phyloP scores from a whole-genome alignment of 2,329 filamentous ascomycete species.

The Calonectria pteridis region DNA sequence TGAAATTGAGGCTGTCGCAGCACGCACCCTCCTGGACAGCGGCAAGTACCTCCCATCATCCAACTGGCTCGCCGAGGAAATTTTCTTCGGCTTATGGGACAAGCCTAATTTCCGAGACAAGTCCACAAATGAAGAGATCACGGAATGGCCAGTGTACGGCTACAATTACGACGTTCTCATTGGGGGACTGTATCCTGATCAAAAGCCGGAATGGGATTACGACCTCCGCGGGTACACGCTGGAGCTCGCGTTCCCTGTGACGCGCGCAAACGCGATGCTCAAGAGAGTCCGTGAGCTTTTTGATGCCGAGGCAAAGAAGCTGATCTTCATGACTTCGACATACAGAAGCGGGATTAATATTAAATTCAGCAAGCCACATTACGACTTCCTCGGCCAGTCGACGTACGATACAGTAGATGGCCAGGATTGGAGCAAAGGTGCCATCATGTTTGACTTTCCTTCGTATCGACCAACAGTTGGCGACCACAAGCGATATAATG shows the following conservation, averaged over 20 bases:
- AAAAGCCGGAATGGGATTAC: constrained; percentile 64
- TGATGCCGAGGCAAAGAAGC: constrained; percentile 58
- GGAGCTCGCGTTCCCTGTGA: constrained; percentile 65
- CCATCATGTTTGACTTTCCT: constrained; percentile 68
- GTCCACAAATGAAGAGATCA: constrained; percentile 57
- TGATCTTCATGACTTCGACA: constrained; percentile 62
- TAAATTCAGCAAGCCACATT: constrained; percentile 63
- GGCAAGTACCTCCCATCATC: constrained; percentile 61
- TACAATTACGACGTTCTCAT: constrained; percentile 68
- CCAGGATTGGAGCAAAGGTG: constrained; percentile 60
- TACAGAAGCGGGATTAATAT: constrained; percentile 66
- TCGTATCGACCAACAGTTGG: constrained; percentile 59
- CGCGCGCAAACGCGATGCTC: constrained; percentile 61
- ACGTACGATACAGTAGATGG: constrained; percentile 61
- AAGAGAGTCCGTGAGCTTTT: constrained; percentile 62
- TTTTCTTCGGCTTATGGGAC: constrained; percentile 63
- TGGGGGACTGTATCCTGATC: constrained; percentile 62
- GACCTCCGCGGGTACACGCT: constrained; percentile 61
- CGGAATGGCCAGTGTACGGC: constrained; percentile 63
- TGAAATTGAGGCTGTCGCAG: constrained; percentile 55
- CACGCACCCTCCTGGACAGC: constrained; percentile 57
- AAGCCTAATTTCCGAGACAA: constrained; percentile 66
- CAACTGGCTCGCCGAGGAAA: constrained; percentile 62
- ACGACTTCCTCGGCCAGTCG: constrained; percentile 62
- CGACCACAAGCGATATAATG: constrained; percentile 61